Evolutionary conservation across 148 eudicot genomes (phyloP).

Genomic region (Persicaria maculosa): DNA sequence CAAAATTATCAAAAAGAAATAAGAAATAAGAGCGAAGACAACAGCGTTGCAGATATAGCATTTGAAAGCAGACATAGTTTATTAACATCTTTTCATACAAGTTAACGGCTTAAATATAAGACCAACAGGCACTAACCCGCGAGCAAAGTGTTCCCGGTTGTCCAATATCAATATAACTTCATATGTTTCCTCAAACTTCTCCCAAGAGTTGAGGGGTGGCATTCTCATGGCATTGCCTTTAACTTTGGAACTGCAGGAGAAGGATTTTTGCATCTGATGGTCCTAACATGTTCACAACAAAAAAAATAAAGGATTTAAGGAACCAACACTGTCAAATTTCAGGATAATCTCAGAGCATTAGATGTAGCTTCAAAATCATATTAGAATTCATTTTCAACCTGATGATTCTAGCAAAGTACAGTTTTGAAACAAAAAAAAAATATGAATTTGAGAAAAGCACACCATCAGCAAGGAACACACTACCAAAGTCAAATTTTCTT

Average conservation of each 20-base stretch:
- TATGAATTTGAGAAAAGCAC: not conserved
- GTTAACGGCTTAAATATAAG: not conserved
- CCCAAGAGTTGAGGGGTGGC: conserved; percentile 73
- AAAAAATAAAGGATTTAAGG: not conserved
- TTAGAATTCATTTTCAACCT: not conserved
- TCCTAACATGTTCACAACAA: conserved; percentile 27
- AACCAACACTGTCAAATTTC: not conserved
- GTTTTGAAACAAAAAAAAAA: not conserved
- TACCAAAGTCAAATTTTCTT: not conserved
- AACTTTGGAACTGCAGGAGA: conserved; percentile 21
- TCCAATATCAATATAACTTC: conserved; percentile 73
- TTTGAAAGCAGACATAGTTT: not conserved
- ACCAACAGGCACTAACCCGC: conserved; percentile 43
- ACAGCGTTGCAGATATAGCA: not conserved
- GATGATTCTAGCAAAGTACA: not conserved
- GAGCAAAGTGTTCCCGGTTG: conserved; percentile 75
- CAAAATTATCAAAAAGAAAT: not conserved
- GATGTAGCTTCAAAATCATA: not conserved
- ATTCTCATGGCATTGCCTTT: conserved; percentile 31
- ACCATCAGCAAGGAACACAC: not conserved
- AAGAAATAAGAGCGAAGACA: not conserved
- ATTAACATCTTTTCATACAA: not conserved
- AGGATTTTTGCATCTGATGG: conserved; percentile 21
- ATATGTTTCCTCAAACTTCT: conserved; percentile 69
- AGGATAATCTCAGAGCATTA: not conserved